Percentiles rank a stretch among this genome's conserved stretches.
Conservation (phyloP, 306 rosid genomes). For the Rosa chinensis region DNA sequence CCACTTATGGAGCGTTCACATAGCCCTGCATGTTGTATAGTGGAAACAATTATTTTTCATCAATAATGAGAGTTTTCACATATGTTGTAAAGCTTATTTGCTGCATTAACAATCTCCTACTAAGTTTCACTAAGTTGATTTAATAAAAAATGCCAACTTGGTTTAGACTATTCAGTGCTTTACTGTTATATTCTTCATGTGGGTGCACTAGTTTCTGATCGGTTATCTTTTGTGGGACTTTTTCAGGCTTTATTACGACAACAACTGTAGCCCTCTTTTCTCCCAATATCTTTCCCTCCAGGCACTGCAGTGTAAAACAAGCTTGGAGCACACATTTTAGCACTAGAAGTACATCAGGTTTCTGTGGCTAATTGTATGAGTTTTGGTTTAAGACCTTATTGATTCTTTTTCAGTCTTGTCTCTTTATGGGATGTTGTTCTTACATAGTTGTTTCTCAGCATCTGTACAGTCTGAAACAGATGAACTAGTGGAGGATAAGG, state of each 20-base stretch:
- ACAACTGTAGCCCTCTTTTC: constrained; percentile 30
- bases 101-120: not conserved
- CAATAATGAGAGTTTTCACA: not conserved
- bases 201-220: constrained; percentile 17
- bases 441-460: constrained; percentile 44
- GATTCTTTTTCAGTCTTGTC: constrained; percentile 18
- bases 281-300: constrained; percentile 23
- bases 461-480: constrained; percentile 50
- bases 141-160: not conserved
- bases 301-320: constrained; percentile 24
- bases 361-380: constrained; percentile 31
- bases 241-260: constrained; percentile 33
- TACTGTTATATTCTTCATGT: constrained; percentile 11
- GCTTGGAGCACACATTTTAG: constrained; percentile 23
- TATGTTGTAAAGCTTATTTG: not conserved
- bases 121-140: not conserved
- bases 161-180: not conserved
- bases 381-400: constrained; percentile 16
- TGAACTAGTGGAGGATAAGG: constrained; percentile 35
- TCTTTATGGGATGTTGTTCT: constrained; percentile 19
- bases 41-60: not conserved
- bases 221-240: constrained; percentile 11
- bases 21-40: not conserved
- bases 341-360: constrained; percentile 47
- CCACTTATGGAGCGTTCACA: not conserved